Conservation (phyloP, 257 asterid species). For the Linderniella brevidens region DNA sequence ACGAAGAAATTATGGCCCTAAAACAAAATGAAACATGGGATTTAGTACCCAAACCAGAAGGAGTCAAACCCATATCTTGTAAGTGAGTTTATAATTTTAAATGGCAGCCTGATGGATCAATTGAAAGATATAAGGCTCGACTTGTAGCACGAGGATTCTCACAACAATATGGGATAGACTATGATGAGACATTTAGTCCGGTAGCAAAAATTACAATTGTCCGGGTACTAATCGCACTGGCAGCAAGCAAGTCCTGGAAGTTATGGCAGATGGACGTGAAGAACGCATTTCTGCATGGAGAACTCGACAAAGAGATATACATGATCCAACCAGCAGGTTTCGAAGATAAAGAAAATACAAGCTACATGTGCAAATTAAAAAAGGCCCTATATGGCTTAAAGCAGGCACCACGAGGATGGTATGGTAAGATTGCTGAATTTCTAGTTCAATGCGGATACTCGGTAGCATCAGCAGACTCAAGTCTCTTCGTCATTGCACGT, state of each 20-base stretch:
- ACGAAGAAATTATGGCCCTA: constrained; percentile 2
- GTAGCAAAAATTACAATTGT: too few species aligned
- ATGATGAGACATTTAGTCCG: too few species aligned
- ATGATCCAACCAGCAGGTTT: constrained; percentile 9
- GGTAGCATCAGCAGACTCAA: background rate
- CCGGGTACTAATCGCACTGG: constrained; percentile 7
- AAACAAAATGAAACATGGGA: constrained; percentile 9
- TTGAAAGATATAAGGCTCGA: too few species aligned
- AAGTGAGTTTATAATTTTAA: constrained; percentile 11
- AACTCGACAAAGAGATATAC: background rate
- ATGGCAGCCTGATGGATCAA: constrained; percentile 4
- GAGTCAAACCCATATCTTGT: constrained; percentile 9
- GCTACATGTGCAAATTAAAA: constrained; percentile 7
- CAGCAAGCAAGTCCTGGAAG: constrained; percentile 4
- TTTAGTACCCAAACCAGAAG: constrained; percentile 4
- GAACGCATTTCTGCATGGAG: constrained; percentile 13
- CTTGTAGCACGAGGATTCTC: too few species aligned
- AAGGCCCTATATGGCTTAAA: constrained; percentile 7
- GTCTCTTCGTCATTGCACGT: background rate
- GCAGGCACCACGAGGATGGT: constrained; percentile 8
- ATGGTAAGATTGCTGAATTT: constrained; percentile 2
- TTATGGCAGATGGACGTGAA: constrained; percentile 10
- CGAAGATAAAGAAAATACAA: background rate
- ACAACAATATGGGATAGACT: too few species aligned
- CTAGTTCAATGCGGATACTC: background rate